Percentiles rank a stretch among this genome's conserved stretches.
Conservation (phyloP, 345 rosid genomes). For the Moricandia moricandioides region DNA sequence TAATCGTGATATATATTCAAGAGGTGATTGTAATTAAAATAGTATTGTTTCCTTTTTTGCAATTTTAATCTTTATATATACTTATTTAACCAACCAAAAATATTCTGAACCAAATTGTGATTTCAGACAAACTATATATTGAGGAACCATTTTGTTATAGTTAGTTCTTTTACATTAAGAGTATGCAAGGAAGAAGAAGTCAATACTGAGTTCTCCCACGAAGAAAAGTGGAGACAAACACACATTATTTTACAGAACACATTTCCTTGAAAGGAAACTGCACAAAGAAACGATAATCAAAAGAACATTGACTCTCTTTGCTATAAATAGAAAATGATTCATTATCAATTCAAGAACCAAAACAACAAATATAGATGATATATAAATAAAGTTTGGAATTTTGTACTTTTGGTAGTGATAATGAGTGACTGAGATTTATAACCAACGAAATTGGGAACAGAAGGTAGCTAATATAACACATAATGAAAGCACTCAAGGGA, state of each 20-base stretch:
- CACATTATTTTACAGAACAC: constrained; percentile 23
- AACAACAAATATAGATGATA: background rate
- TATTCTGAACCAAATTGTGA: background rate
- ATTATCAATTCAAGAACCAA: constrained; percentile 32
- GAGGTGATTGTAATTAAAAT: background rate
- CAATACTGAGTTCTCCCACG: constrained; percentile 11
- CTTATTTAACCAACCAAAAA: background rate
- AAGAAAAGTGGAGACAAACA: constrained; percentile 29
- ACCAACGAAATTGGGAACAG: constrained; percentile 28
- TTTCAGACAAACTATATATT: constrained; percentile 3
- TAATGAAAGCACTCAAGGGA: constrained; percentile 32
- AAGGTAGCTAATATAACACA: constrained; percentile 30
- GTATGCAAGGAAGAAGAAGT: constrained; percentile 8
- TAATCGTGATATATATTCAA: background rate
- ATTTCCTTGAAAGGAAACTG: constrained; percentile 18
- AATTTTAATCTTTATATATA: background rate
- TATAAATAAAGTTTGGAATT: constrained; percentile 16
- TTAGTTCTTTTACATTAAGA: background rate
- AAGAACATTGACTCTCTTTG: constrained; percentile 19
- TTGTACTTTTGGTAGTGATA: constrained; percentile 34
- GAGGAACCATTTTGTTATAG: background rate
- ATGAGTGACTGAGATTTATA: constrained; percentile 34
- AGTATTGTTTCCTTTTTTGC: background rate
- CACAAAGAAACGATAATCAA: constrained; percentile 18
- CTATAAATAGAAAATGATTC: constrained; percentile 34